phyloP scores from a whole-genome alignment of 106 monocot genomes.

The Dendrobium officinale region DNA sequence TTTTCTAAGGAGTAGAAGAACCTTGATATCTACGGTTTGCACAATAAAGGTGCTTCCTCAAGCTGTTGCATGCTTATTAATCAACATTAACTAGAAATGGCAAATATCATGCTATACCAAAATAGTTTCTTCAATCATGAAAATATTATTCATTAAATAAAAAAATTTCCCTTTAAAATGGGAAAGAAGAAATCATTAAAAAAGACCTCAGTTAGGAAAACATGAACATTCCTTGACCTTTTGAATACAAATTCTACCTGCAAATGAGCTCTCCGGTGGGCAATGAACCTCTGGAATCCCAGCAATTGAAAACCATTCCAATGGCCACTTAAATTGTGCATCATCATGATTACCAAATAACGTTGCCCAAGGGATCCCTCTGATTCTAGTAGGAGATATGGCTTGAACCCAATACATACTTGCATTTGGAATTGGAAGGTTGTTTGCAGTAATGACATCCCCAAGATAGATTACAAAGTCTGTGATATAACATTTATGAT shows the following conservation, averaged over 20 bases:
- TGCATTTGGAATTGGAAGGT: constrained; percentile 69
- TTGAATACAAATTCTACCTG: constrained; percentile 25
- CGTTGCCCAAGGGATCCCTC: constrained; percentile 72
- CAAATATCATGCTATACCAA: neutral
- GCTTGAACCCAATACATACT: constrained; percentile 79
- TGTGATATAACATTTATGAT: constrained; percentile 15
- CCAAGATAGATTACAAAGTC: constrained; percentile 94
- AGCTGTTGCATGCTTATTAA: neutral
- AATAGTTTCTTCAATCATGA: neutral
- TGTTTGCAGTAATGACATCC: constrained; percentile 89
- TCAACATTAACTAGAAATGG: neutral
- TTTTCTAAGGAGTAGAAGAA: neutral
- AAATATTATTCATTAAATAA: neutral
- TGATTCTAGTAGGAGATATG: constrained; percentile 58
- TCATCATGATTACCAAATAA: constrained; percentile 95
- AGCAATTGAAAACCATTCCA: constrained; percentile 78
- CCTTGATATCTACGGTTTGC: neutral
- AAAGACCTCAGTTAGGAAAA: neutral
- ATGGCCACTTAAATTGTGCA: constrained; percentile 75
- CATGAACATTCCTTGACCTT: neutral
- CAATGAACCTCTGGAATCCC: constrained; percentile 60
- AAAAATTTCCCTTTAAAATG: neutral
- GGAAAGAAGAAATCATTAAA: neutral
- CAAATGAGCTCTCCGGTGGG: constrained; percentile 19
- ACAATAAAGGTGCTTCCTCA: too few species aligned